Conservation (phyloP, 805 yeast species). For the Pichia occidentalis region DNA sequence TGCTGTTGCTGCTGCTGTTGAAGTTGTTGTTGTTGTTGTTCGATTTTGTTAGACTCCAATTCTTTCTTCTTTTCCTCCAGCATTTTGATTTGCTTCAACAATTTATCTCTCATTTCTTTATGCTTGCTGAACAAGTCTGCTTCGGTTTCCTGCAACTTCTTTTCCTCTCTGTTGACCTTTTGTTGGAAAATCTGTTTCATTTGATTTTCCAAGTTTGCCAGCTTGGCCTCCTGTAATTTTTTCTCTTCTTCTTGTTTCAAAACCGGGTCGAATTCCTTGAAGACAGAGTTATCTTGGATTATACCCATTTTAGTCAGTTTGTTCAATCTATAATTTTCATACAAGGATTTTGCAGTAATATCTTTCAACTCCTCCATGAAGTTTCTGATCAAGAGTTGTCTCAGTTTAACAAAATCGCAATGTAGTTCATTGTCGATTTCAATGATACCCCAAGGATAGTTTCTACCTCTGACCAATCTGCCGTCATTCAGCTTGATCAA, state of each 20-base stretch:
- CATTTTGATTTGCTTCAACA: conserved; percentile 78
- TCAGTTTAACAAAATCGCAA: conserved; percentile 82
- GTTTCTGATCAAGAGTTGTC: conserved; percentile 82
- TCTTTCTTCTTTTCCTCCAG: conserved; percentile 86
- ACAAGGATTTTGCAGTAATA: conserved; percentile 64
- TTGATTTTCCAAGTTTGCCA: conserved; percentile 90
- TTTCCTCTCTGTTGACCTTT: conserved; percentile 94
- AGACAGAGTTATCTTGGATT: conserved; percentile 87
- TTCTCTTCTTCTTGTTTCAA: conserved; percentile 91
- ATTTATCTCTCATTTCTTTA: conserved; percentile 94
- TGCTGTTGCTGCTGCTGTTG: conserved; percentile 28
- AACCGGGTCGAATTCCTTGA: conserved; percentile 89
- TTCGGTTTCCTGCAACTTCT: conserved; percentile 93
- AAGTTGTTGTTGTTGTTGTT: conserved; percentile 38
- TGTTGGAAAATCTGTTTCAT: conserved; percentile 96
- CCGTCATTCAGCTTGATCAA: conserved; percentile 70
- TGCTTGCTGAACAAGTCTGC: conserved; percentile 93
- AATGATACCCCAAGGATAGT: conserved; percentile 95
- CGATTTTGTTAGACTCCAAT: conserved; percentile 45
- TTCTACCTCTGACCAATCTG: conserved; percentile 78
- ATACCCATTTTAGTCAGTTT: conserved; percentile 79
- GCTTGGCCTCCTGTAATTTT: conserved; percentile 85
- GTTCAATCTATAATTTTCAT: conserved; percentile 84
- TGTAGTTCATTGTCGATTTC: conserved; percentile 94
- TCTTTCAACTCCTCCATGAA: conserved; percentile 93